Base-by-base conservation (phyloP, 116 monocot species). In the Zostera marina region DNA sequence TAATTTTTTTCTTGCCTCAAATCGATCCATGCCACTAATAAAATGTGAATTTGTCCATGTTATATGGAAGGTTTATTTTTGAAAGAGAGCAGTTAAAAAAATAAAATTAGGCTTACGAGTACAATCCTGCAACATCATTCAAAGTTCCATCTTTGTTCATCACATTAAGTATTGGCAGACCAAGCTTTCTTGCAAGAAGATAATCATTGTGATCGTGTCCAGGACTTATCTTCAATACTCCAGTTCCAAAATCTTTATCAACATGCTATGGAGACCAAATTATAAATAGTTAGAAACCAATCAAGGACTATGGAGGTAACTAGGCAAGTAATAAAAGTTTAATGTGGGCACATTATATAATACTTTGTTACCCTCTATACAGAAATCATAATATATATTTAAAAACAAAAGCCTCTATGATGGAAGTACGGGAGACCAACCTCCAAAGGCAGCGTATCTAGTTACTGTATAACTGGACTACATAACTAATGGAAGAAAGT, bases 131-230 rank as follows among this genome's bases (percentile, higher is more conserved):
- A 65, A 80, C 76, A 41, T 96, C 96, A 68, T 96, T 96, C 25
- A 96, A 64, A 40, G 96, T 96, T 16, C 96, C 96, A 82, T 96
- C 96, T 80, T 89, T 89, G 68, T 96, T 96, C 89, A 96, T 96
- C 9, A 96, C 78, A 77, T 83, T 89, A 3, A 96, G 85, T 60
- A 96, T 96, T 65, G 96, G 96, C 47, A 96, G 78, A 52, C 96
- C 96, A 66, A 96, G 80, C 66, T 96, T 96, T 81, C 89, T 77
- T 53, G 96, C 96, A 53, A 96, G 76, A 74, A 85, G 85, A 56
- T 96, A 96, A 57, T 89, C 96, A 70, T 96, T 83, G 55, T 89
- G 89, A 73, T 96, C 96, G 74, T 96, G 96, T 47, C 96, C 96
- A 9, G 96, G 96, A 66, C 96, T 96, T 63, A 96, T 89, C 74